These are phyloP conservation scores for Daldinia caldariorum DNA, from an alignment of 495 filamentous ascomycete genomes.

Conservation along the genomic window DNA sequence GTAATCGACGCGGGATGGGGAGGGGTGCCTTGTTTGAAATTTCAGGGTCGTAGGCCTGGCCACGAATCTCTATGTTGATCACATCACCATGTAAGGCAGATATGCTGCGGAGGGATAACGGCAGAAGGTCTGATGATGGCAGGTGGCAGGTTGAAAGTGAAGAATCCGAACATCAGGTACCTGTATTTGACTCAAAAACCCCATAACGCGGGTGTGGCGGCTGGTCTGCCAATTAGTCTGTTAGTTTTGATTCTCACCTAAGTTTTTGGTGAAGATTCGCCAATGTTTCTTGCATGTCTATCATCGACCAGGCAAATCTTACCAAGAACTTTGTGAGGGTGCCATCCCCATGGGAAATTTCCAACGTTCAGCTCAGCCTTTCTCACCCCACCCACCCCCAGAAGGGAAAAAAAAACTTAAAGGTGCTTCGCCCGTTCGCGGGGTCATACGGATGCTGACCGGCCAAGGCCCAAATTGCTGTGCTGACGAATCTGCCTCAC, in stretches of 20 bases:
- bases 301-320: slow-evolving; percentile 25
- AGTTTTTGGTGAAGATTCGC: slow-evolving; percentile 22
- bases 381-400: slow-evolving; percentile 27
- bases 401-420: not conserved
- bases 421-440: slow-evolving; percentile 31
- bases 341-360: slow-evolving; percentile 41
- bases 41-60: slow-evolving; percentile 2
- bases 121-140: slow-evolving; percentile 14
- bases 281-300: slow-evolving; percentile 24
- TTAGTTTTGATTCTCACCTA: slow-evolving; percentile 16
- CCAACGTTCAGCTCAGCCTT: slow-evolving; percentile 40
- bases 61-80: not conserved
- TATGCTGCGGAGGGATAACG: slow-evolving; percentile 7
- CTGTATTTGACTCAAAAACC: slow-evolving; percentile 7
- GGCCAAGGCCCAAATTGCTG: slow-evolving; percentile 31
- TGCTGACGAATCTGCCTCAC: slow-evolving; percentile 42
- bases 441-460: slow-evolving; percentile 42
- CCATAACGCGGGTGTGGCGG: slow-evolving; percentile 35
- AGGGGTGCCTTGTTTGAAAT: slow-evolving; percentile 1
- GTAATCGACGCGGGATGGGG: not conserved
- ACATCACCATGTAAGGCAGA: slow-evolving; percentile 23
- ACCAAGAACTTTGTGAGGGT: slow-evolving; percentile 32
- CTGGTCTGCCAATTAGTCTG: slow-evolving; percentile 31
- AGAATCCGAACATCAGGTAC: slow-evolving; percentile 4
- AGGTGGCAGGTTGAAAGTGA: slow-evolving; percentile 12